Percentiles rank a stretch among this genome's conserved stretches.
Conservation (phyloP, 2,329 filamentous ascomycete genomes). For the Arachnopeziza araneosa region DNA sequence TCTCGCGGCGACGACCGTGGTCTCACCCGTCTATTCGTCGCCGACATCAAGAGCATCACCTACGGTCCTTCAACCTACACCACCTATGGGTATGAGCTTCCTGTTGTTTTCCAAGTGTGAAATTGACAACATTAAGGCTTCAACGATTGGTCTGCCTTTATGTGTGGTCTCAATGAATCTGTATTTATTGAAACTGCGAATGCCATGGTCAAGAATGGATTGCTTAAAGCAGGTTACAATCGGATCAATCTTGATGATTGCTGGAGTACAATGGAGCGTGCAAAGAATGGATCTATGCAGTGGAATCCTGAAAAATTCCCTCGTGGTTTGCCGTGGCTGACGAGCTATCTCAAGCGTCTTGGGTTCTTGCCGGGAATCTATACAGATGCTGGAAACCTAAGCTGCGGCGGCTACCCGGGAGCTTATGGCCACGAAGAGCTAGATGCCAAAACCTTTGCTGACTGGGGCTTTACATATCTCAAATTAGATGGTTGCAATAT, state of each 20-base stretch:
- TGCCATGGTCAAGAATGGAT: slow-evolving; percentile 42
- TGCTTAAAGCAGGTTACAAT: slow-evolving; percentile 47
- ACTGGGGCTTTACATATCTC: slow-evolving; percentile 55
- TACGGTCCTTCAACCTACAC: slow-evolving; percentile 30
- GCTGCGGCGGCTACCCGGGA: slow-evolving; percentile 52
- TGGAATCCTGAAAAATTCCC: slow-evolving; percentile 50
- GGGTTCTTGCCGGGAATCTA: slow-evolving; percentile 61
- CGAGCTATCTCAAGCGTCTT: slow-evolving; percentile 48
- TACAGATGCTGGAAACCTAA: slow-evolving; percentile 40
- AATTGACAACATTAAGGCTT: slow-evolving; percentile 28
- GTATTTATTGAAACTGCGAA: slow-evolving; percentile 43
- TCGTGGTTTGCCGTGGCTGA: slow-evolving; percentile 49
- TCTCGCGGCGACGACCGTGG: neutral
- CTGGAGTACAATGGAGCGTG: slow-evolving; percentile 44
- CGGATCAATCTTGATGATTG: slow-evolving; percentile 61
- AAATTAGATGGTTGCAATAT: slow-evolving; percentile 54
- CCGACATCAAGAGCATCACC: neutral
- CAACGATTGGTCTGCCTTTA: slow-evolving; percentile 46
- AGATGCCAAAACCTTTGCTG: slow-evolving; percentile 48
- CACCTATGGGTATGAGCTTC: slow-evolving; percentile 38
- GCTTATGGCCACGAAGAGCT: slow-evolving; percentile 51
- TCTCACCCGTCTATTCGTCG: neutral
- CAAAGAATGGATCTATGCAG: slow-evolving; percentile 38
- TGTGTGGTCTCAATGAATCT: slow-evolving; percentile 42
- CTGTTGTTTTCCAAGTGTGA: neutral